phyloP scores from a whole-genome alignment of 2,329 filamentous ascomycete genomes.

The Exophiala bonariae region DNA sequence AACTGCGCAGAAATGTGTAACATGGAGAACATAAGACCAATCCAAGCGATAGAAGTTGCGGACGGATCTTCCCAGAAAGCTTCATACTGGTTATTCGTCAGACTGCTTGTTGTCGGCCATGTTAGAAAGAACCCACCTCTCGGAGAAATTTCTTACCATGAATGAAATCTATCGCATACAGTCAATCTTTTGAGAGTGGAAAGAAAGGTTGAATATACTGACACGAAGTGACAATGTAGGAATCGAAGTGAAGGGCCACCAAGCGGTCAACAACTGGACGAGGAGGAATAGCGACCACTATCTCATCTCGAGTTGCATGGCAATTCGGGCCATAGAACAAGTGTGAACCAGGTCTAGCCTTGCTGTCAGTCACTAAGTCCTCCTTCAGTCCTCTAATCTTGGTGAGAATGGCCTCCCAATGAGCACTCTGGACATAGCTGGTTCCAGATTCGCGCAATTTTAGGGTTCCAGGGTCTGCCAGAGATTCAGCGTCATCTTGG shows the following conservation, averaged over 20 bases:
- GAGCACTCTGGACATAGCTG: constrained; percentile 33
- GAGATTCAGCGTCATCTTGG: constrained; percentile 25
- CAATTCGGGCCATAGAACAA: constrained; percentile 30
- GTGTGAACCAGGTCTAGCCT: constrained; percentile 24
- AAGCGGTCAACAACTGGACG: constrained; percentile 31
- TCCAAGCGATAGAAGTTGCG: constrained; percentile 41
- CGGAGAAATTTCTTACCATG: constrained; percentile 31
- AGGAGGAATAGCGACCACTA: constrained; percentile 32
- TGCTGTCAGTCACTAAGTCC: constrained; percentile 25
- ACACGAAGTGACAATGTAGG: constrained; percentile 29
- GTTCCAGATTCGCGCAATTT: constrained; percentile 29
- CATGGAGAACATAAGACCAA: constrained; percentile 45
- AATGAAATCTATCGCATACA: constrained; percentile 29
- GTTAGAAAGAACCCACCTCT: constrained; percentile 29
- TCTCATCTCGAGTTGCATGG: constrained; percentile 31
- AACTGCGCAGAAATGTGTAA: constrained; percentile 34
- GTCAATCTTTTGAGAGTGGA: constrained; percentile 24
- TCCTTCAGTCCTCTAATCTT: constrained; percentile 31
- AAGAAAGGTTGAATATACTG: constrained; percentile 25
- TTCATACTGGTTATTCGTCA: constrained; percentile 39
- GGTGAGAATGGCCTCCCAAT: constrained; percentile 34
- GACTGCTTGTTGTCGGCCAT: constrained; percentile 23
- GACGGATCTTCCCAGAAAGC: constrained; percentile 44
- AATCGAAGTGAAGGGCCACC: constrained; percentile 30
- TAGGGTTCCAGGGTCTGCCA: constrained; percentile 30